These are phyloP conservation scores for Coprinopsis sp. DNA, from an alignment of 768 basidiomycete genomes.

Conservation along the genomic window DNA sequence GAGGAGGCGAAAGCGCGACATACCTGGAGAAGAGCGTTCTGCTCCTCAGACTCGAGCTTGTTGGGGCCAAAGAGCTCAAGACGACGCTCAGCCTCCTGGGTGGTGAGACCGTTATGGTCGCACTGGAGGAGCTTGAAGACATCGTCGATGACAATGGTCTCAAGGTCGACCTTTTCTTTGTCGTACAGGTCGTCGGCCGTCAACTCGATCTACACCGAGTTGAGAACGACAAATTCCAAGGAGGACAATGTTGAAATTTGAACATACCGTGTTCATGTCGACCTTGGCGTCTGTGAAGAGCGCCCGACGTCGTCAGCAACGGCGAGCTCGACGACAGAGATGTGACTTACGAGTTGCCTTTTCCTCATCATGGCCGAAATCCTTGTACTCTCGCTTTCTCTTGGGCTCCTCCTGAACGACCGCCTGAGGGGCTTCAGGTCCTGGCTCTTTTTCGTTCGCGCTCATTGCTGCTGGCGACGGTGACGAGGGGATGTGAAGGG, in stretches of 20 bases:
- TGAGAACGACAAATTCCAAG: neutral
- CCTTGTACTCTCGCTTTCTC: conserved; percentile 83
- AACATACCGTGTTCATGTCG: conserved; percentile 70
- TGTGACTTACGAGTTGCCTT: conserved; percentile 56
- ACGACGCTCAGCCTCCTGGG: conserved; percentile 78
- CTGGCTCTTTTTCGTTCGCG: conserved; percentile 50
- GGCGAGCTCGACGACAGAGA: conserved; percentile 9
- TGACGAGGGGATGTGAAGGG: neutral
- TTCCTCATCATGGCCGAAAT: conserved; percentile 69
- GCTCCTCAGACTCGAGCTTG: conserved; percentile 86
- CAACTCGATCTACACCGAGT: conserved; percentile 58
- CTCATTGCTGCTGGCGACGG: conserved; percentile 13
- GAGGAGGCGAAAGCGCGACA: conserved; percentile 6
- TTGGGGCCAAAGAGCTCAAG: conserved; percentile 94
- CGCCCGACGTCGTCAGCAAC: conserved; percentile 13
- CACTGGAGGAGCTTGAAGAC: conserved; percentile 95
- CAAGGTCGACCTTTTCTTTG: conserved; percentile 98
- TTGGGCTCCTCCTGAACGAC: conserved; percentile 25
- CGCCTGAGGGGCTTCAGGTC: conserved; percentile 46
- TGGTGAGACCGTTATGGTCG: conserved; percentile 70
- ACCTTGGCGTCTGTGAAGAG: conserved; percentile 64
- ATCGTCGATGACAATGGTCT: conserved; percentile 93
- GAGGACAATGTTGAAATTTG: neutral
- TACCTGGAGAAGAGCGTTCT: conserved; percentile 87
- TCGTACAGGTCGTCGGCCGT: conserved; percentile 93